Percentiles rank a stretch among this genome's conserved stretches.
phyloP scores from a whole-genome alignment of 2,329 filamentous ascomycete species.

The Knufia petricola region DNA sequence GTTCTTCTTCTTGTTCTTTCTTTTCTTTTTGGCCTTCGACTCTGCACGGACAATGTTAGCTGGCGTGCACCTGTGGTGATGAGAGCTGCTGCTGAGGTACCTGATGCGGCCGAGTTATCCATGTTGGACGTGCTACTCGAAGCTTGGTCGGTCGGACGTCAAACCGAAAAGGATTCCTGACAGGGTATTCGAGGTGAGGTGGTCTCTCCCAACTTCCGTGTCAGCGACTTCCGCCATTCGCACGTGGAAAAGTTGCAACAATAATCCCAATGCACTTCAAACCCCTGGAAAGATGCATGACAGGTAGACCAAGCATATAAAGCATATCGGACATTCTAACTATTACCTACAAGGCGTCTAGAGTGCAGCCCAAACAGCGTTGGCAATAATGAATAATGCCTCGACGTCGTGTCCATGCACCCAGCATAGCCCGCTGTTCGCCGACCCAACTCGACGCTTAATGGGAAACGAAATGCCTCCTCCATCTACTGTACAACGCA shows the following conservation, averaged over 20 bases:
- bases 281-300: background rate
- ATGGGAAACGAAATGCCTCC: too few relatives aligned
- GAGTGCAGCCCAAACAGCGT: too few relatives aligned
- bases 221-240: background rate
- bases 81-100: background rate
- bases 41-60: constrained; percentile 10
- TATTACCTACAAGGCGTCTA: too few relatives aligned
- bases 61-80: background rate
- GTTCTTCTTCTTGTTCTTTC: constrained; percentile 20
- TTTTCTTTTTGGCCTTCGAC: constrained; percentile 22
- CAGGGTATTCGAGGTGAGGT: constrained; percentile 1
- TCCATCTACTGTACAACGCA: too few relatives aligned
- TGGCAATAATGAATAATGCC: too few relatives aligned
- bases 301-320: too few relatives aligned
- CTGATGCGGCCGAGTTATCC: background rate
- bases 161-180: too few relatives aligned
- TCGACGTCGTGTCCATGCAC: too few relatives aligned
- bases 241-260: background rate
- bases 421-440: too few relatives aligned
- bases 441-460: too few relatives aligned
- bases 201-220: background rate
- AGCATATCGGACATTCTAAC: too few relatives aligned
- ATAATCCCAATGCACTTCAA: background rate
- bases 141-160: too few relatives aligned
- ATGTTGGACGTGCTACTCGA: background rate